phyloP scores from a whole-genome alignment of 139 green algal genomes.

The Chlorella sp. region DNA sequence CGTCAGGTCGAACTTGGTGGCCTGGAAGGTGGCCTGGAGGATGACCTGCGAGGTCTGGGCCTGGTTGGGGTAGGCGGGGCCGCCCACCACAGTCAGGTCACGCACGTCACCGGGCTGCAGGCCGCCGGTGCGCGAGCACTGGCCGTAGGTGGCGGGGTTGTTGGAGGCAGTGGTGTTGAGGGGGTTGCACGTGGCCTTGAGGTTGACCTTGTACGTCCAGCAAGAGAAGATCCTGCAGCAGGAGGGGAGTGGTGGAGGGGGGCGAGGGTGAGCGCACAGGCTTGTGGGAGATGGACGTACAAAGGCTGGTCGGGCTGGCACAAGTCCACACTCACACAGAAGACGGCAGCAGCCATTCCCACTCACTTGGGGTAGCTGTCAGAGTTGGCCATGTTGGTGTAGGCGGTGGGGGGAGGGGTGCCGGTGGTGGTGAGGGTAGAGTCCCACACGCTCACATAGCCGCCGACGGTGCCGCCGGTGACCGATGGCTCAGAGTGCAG shows the following conservation, averaged over 20 bases:
- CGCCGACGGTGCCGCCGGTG: background rate
- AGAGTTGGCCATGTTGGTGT: background rate
- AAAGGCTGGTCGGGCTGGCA: background rate
- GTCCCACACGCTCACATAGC: constrained; percentile 1
- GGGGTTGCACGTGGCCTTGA: constrained; percentile 10
- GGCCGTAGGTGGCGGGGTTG: background rate
- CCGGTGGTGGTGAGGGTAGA: background rate
- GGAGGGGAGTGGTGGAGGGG: background rate
- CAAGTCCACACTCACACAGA: background rate
- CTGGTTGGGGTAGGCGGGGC: background rate
- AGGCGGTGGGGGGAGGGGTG: background rate
- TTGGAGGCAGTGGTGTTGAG: constrained; percentile 2
- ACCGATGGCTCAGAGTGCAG: constrained; percentile 6
- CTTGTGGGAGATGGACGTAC: background rate
- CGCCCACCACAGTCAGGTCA: background rate
- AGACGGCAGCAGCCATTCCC: background rate
- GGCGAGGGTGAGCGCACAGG: background rate
- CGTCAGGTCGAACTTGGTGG: constrained; percentile 1
- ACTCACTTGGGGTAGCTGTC: too few relatives aligned
- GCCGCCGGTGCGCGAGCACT: background rate
- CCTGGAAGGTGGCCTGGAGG: background rate
- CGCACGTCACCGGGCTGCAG: background rate
- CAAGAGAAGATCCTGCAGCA: constrained; percentile 5
- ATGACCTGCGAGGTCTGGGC: background rate
- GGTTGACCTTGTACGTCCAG: constrained; percentile 12